Evolutionary conservation across 2,329 filamentous ascomycete species (phyloP), one percentile per base, ranked within the genome.

Genomic region (Ciborinia camelliae): DNA sequence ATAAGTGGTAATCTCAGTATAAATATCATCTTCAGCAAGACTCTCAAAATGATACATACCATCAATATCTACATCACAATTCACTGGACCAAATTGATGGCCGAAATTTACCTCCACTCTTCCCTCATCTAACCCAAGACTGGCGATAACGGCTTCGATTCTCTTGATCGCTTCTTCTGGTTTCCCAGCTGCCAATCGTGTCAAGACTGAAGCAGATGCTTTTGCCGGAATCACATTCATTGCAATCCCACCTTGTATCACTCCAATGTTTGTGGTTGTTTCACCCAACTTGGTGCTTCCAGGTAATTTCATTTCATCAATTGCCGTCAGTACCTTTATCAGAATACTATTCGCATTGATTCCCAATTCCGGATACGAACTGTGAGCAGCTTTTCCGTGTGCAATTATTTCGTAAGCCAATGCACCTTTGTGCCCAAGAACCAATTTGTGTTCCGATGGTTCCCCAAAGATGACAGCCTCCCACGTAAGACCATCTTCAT

Each of bases 281-380:
- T 90, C 88, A 4, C 94, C 94, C 71, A 90, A 95, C 69, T 88
- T 84, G 30, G 89, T 82, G 67, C 87, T 91, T 65, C 82, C 83
- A 0, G 92, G 92, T 1, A 97, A 79, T 53, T 91, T 86, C 0
- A 92, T 78, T 20, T 86, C 80, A 63, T 91, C 80, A 23, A 96
- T 76, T 18, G 80, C 81, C 47, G 82, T 79, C 50, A 97, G 78
- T 0, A 87, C 90, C 28, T 86, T 84, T 37, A 95, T 81, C 64
- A 97, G 81, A 43, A 91, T 81, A 69, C 92, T 91, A 71, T 92
- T 94, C 12, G 93, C 93, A 68, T 88, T 93, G 71, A 88, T 85
- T 9, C 92, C 93, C 6, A 96, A 82, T 88, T 90, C 93, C 0
- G 94, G 94, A 74, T 97, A 97, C 2, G 92, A 94, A 8, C 89